Conservation (phyloP, 371 early-diverging fungal genomes). For the Mortierella sp. region DNA sequence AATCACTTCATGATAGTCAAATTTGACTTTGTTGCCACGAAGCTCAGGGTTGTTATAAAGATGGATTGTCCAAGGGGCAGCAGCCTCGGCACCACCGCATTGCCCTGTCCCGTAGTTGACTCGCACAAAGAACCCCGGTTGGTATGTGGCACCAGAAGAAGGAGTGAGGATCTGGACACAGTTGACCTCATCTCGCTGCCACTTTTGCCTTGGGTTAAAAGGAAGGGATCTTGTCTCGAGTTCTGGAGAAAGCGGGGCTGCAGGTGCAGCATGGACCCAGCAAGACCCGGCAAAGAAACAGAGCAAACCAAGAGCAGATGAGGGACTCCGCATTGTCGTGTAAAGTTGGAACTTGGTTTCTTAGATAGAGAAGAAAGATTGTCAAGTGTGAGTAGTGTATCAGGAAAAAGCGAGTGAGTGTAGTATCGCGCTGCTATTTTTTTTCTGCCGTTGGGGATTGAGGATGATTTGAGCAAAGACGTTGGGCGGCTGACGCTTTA, state of each 20-base stretch:
- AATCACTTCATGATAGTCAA: constrained; percentile 40
- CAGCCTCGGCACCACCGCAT: constrained; percentile 19
- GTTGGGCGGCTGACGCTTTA: too few species aligned
- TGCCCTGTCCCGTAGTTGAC: constrained; percentile 25
- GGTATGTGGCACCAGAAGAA: constrained; percentile 24
- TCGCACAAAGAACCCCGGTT: constrained; percentile 32
- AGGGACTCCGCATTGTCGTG: constrained; percentile 16
- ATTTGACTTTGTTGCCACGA: constrained; percentile 8
- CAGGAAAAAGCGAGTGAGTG: too few species aligned
- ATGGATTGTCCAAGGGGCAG: constrained; percentile 40
- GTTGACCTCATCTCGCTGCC: constrained; percentile 39
- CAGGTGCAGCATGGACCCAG: constrained; percentile 13
- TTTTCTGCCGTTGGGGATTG: too few species aligned
- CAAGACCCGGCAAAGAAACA: constrained; percentile 10
- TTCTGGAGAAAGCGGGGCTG: not conserved
- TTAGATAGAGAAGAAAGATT: too few species aligned
- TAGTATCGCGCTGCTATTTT: too few species aligned
- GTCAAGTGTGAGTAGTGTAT: too few species aligned
- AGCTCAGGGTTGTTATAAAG: constrained; percentile 40
- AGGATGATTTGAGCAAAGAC: too few species aligned
- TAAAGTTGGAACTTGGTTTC: not conserved
- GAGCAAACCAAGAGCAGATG: constrained; percentile 14
- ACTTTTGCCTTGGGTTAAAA: constrained; percentile 36
- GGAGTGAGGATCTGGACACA: constrained; percentile 36
- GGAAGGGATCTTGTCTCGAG: not conserved